A percentile compares a stretch with the other conserved stretches of the same genome.
These are phyloP conservation scores for Penicillium mononematosum DNA, from an alignment of 495 filamentous ascomycete species.

Conservation along the genomic window DNA sequence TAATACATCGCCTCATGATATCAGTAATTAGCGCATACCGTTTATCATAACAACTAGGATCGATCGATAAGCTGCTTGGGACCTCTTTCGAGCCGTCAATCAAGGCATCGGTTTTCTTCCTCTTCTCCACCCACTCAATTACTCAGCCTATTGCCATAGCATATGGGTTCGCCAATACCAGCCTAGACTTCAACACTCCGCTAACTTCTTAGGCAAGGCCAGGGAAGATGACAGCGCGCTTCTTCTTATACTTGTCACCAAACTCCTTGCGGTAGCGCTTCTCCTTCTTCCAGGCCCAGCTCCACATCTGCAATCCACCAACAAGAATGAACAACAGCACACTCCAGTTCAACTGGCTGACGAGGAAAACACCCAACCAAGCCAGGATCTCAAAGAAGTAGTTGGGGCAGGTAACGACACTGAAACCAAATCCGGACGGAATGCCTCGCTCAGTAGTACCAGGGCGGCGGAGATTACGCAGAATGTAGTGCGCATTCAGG, in stretches of 20 bases:
- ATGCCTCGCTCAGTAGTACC: slow-evolving; percentile 86
- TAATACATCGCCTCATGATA: slow-evolving; percentile 16
- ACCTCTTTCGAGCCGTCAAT: neutral
- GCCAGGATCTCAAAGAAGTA: slow-evolving; percentile 89
- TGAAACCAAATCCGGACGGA: slow-evolving; percentile 82
- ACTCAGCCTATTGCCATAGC: neutral
- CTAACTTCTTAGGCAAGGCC: slow-evolving; percentile 52
- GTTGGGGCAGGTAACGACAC: slow-evolving; percentile 89
- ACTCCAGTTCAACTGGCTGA: slow-evolving; percentile 73
- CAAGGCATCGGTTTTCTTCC: neutral
- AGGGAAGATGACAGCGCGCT: slow-evolving; percentile 77
- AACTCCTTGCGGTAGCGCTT: slow-evolving; percentile 84
- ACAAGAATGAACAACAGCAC: slow-evolving; percentile 68
- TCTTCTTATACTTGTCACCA: slow-evolving; percentile 84
- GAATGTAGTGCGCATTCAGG: slow-evolving; percentile 70
- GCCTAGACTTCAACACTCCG: neutral
- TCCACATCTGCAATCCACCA: slow-evolving; percentile 71
- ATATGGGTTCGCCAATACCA: slow-evolving; percentile 1
- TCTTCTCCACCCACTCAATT: neutral
- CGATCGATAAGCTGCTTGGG: neutral
- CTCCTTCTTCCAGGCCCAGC: slow-evolving; percentile 94
- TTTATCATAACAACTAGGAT: neutral
- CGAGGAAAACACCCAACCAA: slow-evolving; percentile 74
- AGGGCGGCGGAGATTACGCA: slow-evolving; percentile 71
- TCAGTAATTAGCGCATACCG: neutral